These are phyloP conservation scores for Ajuga chamaepitys DNA, from an alignment of 257 asterid genomes.

Conservation along the genomic window DNA sequence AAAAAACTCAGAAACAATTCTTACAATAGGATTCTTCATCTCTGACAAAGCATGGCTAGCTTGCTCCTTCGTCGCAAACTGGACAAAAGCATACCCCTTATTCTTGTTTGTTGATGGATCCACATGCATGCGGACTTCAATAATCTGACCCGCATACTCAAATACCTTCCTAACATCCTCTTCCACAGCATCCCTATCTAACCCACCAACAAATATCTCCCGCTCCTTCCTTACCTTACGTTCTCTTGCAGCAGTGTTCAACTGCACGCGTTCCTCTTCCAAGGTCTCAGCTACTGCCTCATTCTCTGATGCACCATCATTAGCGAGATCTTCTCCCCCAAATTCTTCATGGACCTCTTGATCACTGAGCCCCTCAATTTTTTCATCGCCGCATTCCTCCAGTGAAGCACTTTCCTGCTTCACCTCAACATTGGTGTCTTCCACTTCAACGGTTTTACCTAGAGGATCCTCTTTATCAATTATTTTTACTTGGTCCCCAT, in stretches of 20 bases:
- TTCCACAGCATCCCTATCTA: slow-evolving; percentile 53
- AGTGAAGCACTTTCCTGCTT: slow-evolving; percentile 30
- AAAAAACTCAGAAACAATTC: slow-evolving; percentile 8
- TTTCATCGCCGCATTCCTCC: slow-evolving; percentile 42
- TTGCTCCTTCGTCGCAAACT: slow-evolving; percentile 56
- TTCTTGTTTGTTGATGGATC: slow-evolving; percentile 51
- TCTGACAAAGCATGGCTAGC: slow-evolving; percentile 48
- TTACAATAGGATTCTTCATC: slow-evolving; percentile 65
- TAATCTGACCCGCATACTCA: slow-evolving; percentile 49
- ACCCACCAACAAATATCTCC: slow-evolving; percentile 64
- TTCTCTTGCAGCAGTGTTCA: slow-evolving; percentile 45
- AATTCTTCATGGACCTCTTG: slow-evolving; percentile 37
- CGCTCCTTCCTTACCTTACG: slow-evolving; percentile 50
- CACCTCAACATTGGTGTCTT: slow-evolving; percentile 21
- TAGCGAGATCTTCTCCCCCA: slow-evolving; percentile 31
- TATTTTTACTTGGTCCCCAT: slow-evolving; percentile 11
- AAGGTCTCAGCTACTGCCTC: slow-evolving; percentile 34
- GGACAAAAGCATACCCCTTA: slow-evolving; percentile 61
- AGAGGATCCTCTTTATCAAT: slow-evolving; percentile 13
- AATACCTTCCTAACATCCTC: slow-evolving; percentile 52
- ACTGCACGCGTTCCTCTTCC: slow-evolving; percentile 43
- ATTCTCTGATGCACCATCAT: slow-evolving; percentile 30
- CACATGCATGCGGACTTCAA: slow-evolving; percentile 47
- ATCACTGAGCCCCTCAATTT: slow-evolving; percentile 40
- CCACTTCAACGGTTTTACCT: slow-evolving; percentile 21